Conservation (phyloP, 139 green algal genomes). For the Pleodorina starrii region DNA sequence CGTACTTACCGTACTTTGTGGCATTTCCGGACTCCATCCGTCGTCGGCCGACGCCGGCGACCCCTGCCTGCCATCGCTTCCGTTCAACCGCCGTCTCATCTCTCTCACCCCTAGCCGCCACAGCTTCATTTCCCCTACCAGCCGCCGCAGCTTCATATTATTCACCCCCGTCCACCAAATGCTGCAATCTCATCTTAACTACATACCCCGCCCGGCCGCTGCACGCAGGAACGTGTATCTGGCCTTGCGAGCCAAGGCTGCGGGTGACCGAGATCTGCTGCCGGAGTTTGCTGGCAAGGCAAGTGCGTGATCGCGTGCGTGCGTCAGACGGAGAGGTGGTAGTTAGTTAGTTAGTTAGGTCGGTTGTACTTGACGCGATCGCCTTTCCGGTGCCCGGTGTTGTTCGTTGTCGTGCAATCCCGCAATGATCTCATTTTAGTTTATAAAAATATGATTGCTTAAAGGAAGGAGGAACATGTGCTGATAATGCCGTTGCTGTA, state of each 20-base stretch:
- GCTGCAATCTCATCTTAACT: not conserved
- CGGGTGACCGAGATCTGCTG: not conserved
- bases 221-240: not conserved
- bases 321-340: not conserved
- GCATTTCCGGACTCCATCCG: too few relatives aligned
- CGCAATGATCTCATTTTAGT: not conserved
- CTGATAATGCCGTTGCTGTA: not conserved
- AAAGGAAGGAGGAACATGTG: not conserved
- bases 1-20: too few relatives aligned
- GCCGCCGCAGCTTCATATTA: not conserved
- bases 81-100: not conserved
- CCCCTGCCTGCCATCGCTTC: too few relatives aligned
- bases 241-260: not conserved
- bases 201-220: not conserved
- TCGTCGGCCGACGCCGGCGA: too few relatives aligned
- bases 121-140: not conserved
- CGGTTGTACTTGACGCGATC: not conserved
- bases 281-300: not conserved
- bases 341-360: not conserved
- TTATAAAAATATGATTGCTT: not conserved
- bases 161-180: not conserved
- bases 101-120: not conserved
- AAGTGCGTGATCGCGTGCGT: not conserved
- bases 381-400: not conserved
- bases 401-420: not conserved